A percentile compares a stretch with the other conserved stretches of the same genome.
Conservation (phyloP, 768 basidiomycete genomes). For the Panaeolus papilionaceus region DNA sequence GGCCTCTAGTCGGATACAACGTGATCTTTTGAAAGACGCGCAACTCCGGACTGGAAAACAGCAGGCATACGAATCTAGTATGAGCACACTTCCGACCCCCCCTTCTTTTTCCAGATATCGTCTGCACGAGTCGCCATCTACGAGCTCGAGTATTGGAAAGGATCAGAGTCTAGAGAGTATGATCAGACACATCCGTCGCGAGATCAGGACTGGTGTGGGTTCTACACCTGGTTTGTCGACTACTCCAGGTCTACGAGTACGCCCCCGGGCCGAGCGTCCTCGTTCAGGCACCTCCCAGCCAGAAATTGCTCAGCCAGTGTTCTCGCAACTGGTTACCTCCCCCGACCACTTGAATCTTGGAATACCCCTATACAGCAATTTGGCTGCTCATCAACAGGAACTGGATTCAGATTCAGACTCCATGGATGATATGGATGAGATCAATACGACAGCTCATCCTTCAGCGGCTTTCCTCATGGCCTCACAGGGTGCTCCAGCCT, state of each 20-base stretch:
- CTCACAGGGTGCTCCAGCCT: slow-evolving; percentile 43
- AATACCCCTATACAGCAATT: not conserved
- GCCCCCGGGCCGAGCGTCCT: slow-evolving; percentile 30
- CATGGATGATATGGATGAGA: slow-evolving; percentile 60
- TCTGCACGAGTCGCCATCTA: slow-evolving; percentile 48
- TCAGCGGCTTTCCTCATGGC: slow-evolving; percentile 78
- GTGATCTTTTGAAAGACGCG: slow-evolving; percentile 64
- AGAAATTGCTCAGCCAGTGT: not conserved
- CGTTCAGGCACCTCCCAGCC: slow-evolving; percentile 1
- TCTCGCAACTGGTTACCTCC: not conserved
- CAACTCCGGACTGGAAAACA: slow-evolving; percentile 43
- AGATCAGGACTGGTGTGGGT: slow-evolving; percentile 28
- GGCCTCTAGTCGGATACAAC: slow-evolving; percentile 72
- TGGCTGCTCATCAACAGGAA: slow-evolving; percentile 21
- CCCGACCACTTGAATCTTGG: not conserved
- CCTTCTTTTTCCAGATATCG: slow-evolving; percentile 74
- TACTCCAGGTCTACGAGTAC: slow-evolving; percentile 38
- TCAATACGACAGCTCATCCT: slow-evolving; percentile 65
- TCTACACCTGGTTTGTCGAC: slow-evolving; percentile 32
- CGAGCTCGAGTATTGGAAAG: slow-evolving; percentile 50
- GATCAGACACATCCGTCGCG: slow-evolving; percentile 56
- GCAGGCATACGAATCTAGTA: slow-evolving; percentile 57
- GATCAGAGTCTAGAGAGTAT: slow-evolving; percentile 73
- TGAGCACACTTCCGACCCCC: slow-evolving; percentile 72
- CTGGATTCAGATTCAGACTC: slow-evolving; percentile 64